Conservation (phyloP, 208 protist species). For the Crithidia sp. region DNA sequence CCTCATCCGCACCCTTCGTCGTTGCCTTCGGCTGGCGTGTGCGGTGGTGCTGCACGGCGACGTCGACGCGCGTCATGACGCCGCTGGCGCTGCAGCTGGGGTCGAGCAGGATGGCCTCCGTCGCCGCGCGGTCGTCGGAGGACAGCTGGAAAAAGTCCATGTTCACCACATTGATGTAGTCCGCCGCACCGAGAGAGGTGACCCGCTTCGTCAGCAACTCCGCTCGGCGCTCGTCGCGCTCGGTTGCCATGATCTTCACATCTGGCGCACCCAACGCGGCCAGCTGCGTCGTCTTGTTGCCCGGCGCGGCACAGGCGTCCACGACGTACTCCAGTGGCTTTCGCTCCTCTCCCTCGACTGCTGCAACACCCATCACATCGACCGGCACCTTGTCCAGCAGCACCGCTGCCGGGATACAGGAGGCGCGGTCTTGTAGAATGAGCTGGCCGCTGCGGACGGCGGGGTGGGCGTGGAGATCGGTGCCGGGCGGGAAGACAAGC, state of each 20-base stretch:
- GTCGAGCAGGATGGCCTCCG: slow-evolving; percentile 91
- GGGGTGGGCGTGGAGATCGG: slow-evolving; percentile 87
- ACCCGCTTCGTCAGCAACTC: slow-evolving; percentile 73
- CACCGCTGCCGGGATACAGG: slow-evolving; percentile 90
- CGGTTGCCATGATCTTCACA: slow-evolving; percentile 88
- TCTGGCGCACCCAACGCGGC: slow-evolving; percentile 67
- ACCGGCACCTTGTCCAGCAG: slow-evolving; percentile 77
- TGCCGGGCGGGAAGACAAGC: slow-evolving; percentile 86
- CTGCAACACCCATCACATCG: neutral
- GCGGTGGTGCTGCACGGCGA: slow-evolving; percentile 61
- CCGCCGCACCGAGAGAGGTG: slow-evolving; percentile 61
- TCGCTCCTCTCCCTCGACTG: neutral
- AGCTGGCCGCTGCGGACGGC: slow-evolving; percentile 85
- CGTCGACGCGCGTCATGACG: slow-evolving; percentile 87
- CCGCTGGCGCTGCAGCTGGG: slow-evolving; percentile 92
- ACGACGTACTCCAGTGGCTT: slow-evolving; percentile 83
- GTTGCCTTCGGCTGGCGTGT: slow-evolving; percentile 18
- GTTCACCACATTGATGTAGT: slow-evolving; percentile 82
- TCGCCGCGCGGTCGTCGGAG: slow-evolving; percentile 69
- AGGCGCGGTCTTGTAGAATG: slow-evolving; percentile 90
- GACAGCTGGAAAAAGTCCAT: slow-evolving; percentile 89
- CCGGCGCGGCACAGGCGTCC: slow-evolving; percentile 91
- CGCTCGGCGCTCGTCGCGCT: slow-evolving; percentile 80
- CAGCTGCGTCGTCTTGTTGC: slow-evolving; percentile 93
- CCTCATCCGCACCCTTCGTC: neutral